Conservation (phyloP, 2,329 filamentous ascomycete genomes). For the Lasiodiplodia theobromae region DNA sequence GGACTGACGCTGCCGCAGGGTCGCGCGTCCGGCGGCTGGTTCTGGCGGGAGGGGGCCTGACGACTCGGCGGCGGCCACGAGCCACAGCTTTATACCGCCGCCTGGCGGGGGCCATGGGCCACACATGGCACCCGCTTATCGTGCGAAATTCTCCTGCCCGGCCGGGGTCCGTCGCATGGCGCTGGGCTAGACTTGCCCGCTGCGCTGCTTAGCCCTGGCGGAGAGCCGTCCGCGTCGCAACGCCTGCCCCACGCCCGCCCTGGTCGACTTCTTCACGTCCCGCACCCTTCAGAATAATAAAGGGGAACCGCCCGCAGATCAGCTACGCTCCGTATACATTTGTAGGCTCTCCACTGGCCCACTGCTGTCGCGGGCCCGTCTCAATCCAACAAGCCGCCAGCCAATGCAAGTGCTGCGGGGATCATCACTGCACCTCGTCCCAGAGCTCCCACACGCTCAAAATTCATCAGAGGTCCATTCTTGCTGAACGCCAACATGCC, state of each 20-base stretch:
- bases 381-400: slow-evolving; percentile 17
- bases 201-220: slow-evolving; percentile 14
- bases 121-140: slow-evolving; percentile 24
- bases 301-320: slow-evolving; percentile 27
- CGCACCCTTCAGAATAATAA: slow-evolving; percentile 25
- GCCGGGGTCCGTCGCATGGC: slow-evolving; percentile 24
- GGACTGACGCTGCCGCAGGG: slow-evolving; percentile 3
- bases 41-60: slow-evolving; percentile 23
- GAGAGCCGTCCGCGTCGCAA: slow-evolving; percentile 25
- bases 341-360: slow-evolving; percentile 28
- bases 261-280: slow-evolving; percentile 18
- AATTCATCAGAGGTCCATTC: not conserved
- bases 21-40: slow-evolving; percentile 20
- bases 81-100: slow-evolving; percentile 21
- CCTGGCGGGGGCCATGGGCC: not conserved
- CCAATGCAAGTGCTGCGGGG: slow-evolving; percentile 21
- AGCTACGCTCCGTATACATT: slow-evolving; percentile 18
- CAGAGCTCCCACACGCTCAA: slow-evolving; percentile 7
- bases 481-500: slow-evolving; percentile 6
- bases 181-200: slow-evolving; percentile 23
- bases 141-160: slow-evolving; percentile 21
- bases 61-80: slow-evolving; percentile 17
- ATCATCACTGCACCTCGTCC: slow-evolving; percentile 22
- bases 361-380: slow-evolving; percentile 27
- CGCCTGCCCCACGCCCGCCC: slow-evolving; percentile 21